These are phyloP conservation scores for Saccharomycopsis sp. DNA, from an alignment of 805 yeast species.

Conservation along the genomic window DNA sequence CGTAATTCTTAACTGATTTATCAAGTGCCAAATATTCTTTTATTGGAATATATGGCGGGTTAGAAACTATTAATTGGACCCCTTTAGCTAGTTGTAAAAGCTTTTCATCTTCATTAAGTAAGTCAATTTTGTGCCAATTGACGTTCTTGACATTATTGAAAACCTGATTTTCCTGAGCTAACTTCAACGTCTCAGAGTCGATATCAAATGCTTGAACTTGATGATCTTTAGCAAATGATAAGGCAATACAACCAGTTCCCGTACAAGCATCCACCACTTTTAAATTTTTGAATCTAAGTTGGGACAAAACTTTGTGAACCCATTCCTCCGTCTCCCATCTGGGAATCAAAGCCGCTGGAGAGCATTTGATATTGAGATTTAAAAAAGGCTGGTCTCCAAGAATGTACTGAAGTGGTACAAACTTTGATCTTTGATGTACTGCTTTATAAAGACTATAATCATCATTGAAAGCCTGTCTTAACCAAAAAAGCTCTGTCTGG, in stretches of 20 bases:
- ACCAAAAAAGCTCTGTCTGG: slow-evolving; percentile 53
- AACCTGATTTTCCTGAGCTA: slow-evolving; percentile 37
- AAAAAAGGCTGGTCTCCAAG: slow-evolving; percentile 87
- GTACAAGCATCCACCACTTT: slow-evolving; percentile 64
- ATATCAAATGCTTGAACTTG: slow-evolving; percentile 41
- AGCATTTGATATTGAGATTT: slow-evolving; percentile 45
- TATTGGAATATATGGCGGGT: slow-evolving; percentile 79
- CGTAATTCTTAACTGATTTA: slow-evolving; percentile 56
- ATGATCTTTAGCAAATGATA: slow-evolving; percentile 30
- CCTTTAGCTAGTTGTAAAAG: background rate
- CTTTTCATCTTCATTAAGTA: background rate
- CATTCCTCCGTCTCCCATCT: slow-evolving; percentile 96
- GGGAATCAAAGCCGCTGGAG: slow-evolving; percentile 68
- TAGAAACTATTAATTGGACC: slow-evolving; percentile 57
- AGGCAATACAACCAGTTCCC: slow-evolving; percentile 82
- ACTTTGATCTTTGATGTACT: slow-evolving; percentile 37
- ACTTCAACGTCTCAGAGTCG: slow-evolving; percentile 38
- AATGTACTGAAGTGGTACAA: slow-evolving; percentile 75
- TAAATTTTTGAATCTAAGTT: slow-evolving; percentile 11
- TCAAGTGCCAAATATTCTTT: slow-evolving; percentile 39
- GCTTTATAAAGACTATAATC: no score
- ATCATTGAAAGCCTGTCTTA: no score
- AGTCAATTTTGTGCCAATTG: background rate
- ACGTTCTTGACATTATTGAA: slow-evolving; percentile 6
- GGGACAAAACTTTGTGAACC: slow-evolving; percentile 28